Percentiles rank a stretch among this genome's conserved stretches.
phyloP scores from a whole-genome alignment of 257 asterid genomes.

The Solanum habrochaites region DNA sequence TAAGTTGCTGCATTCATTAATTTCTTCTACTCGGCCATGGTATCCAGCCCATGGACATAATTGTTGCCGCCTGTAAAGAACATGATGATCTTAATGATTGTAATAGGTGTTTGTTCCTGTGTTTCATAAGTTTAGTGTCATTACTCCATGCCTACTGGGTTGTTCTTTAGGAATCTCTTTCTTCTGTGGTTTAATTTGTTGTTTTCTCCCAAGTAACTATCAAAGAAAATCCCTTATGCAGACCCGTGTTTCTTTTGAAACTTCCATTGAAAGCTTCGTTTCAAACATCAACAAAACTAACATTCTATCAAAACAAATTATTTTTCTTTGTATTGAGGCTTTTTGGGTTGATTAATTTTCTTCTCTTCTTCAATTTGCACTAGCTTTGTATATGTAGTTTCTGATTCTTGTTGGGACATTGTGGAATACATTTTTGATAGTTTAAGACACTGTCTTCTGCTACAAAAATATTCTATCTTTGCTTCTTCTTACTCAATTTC shows the following conservation, averaged over 20 bases:
- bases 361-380: background rate
- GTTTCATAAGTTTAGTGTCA: background rate
- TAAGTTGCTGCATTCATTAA: background rate
- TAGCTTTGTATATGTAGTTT: background rate
- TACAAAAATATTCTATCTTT: background rate
- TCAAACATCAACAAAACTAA: background rate
- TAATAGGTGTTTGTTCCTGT: background rate
- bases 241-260: background rate
- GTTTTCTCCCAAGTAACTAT: background rate
- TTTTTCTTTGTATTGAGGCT: background rate
- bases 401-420: background rate
- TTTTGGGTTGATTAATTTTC: background rate
- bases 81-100: background rate
- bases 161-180: background rate
- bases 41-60: background rate
- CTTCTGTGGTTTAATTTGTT: background rate
- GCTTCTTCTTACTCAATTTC: background rate
- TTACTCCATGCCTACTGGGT: background rate
- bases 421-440: background rate
- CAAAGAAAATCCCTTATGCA: background rate
- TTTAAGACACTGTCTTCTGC: background rate
- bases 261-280: background rate
- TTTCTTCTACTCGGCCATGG: background rate
- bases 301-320: background rate
- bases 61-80: background rate